Conservation (phyloP, 148 eudicot species). For the Camellia granthamiana region DNA sequence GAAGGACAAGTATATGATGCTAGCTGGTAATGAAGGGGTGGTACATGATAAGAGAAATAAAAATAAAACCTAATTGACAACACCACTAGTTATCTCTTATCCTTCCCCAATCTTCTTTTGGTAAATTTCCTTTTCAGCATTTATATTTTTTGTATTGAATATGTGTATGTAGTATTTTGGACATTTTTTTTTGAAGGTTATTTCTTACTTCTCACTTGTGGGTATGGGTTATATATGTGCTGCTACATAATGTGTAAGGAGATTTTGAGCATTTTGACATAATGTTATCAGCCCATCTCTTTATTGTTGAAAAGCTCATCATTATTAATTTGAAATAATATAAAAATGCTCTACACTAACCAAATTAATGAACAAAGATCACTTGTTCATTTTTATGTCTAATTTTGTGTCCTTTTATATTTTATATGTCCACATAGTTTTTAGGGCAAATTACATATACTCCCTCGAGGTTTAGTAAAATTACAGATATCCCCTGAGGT, state of each 20-base stretch:
- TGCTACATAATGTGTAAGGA: background rate
- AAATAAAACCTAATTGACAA: background rate
- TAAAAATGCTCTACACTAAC: too few relatives aligned
- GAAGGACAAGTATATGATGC: constrained; percentile 79
- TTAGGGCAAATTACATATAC: too few relatives aligned
- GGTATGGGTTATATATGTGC: background rate
- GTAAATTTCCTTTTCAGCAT: constrained; percentile 1
- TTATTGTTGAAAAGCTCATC: background rate
- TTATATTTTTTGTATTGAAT: background rate
- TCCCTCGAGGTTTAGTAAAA: too few relatives aligned
- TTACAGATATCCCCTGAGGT: too few relatives aligned
- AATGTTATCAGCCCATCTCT: background rate
- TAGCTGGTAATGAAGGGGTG: constrained; percentile 79
- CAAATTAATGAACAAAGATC: too few relatives aligned
- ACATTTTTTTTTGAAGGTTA: background rate
- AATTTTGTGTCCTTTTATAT: too few relatives aligned
- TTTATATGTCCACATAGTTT: too few relatives aligned
- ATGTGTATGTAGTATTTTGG: background rate
- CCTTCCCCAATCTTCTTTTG: background rate
- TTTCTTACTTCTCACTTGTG: too few relatives aligned
- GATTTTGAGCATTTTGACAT: background rate
- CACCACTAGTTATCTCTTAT: background rate
- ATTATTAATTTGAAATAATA: too few relatives aligned
- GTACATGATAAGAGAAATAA: constrained; percentile 21
- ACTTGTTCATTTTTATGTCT: too few relatives aligned